These are phyloP conservation scores for Neofusicoccum cordaticola DNA, from an alignment of 2,329 filamentous ascomycete genomes.

Conservation along the genomic window DNA sequence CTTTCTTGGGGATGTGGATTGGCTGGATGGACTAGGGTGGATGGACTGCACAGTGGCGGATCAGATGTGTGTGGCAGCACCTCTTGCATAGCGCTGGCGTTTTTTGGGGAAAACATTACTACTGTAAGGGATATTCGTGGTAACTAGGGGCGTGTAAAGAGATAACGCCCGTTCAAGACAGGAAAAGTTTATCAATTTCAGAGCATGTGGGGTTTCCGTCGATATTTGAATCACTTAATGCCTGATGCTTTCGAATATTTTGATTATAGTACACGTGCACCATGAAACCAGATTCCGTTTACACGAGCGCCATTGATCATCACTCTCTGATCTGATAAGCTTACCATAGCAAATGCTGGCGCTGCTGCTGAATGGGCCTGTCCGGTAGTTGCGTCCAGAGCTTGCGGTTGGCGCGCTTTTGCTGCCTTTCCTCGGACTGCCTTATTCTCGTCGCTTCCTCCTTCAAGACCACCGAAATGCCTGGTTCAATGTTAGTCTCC, in stretches of 20 bases:
- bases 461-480: slow-evolving; percentile 78
- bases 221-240: no score
- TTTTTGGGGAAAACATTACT: slow-evolving; percentile 18
- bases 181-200: not conserved
- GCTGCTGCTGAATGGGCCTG: slow-evolving; percentile 76
- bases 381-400: slow-evolving; percentile 89
- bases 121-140: not conserved
- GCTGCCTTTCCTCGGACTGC: slow-evolving; percentile 72
- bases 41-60: not conserved
- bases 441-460: slow-evolving; percentile 89
- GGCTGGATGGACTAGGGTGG: not conserved
- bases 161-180: not conserved
- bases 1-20: not conserved
- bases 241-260: not conserved
- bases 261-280: not conserved
- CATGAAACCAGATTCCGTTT: not conserved
- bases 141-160: not conserved
- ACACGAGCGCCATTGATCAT: not conserved
- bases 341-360: slow-evolving; percentile 91
- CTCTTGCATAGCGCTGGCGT: slow-evolving; percentile 40
- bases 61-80: not conserved
- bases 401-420: slow-evolving; percentile 70
- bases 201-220: not conserved
- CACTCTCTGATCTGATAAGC: not conserved
- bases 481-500: slow-evolving; percentile 42